phyloP scores from a whole-genome alignment of 2,329 filamentous ascomycete species.

The Aspergillus aculeatinus region DNA sequence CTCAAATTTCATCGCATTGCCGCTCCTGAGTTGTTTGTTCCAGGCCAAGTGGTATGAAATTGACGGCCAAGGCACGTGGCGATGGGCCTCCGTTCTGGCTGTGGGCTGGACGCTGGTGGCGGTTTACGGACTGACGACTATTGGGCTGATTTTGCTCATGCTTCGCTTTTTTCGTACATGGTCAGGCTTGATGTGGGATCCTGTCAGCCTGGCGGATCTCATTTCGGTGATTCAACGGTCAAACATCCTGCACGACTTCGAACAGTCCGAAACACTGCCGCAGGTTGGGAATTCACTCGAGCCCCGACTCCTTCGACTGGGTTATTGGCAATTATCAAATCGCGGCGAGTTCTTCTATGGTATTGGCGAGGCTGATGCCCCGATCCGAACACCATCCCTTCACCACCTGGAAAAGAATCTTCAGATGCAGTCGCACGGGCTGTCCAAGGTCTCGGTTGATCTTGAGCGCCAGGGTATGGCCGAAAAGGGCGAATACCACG shows the following conservation, averaged over 20 bases:
- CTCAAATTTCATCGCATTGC: constrained; percentile 70
- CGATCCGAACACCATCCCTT: constrained; percentile 47
- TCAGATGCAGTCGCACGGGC: constrained; percentile 34
- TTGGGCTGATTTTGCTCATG: constrained; percentile 59
- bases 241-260: constrained; percentile 73
- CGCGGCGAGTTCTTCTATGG: constrained; percentile 72
- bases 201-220: constrained; percentile 76
- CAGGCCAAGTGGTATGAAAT: constrained; percentile 63
- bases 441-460: constrained; percentile 36
- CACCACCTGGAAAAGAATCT: constrained; percentile 29
- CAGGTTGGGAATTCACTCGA: constrained; percentile 50
- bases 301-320: constrained; percentile 67
- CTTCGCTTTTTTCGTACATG: constrained; percentile 63
- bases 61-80: constrained; percentile 62
- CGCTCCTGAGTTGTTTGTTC: constrained; percentile 76
- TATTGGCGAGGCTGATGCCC: constrained; percentile 64
- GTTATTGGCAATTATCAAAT: constrained; percentile 77
- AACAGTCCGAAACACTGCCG: constrained; percentile 62
- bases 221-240: constrained; percentile 75
- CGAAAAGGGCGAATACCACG: constrained; percentile 47
- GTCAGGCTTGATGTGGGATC: constrained; percentile 83
- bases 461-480: constrained; percentile 38
- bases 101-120: constrained; percentile 75
- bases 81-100: constrained; percentile 75
- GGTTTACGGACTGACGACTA: constrained; percentile 67